Conservation (phyloP, 352 stramenopile genomes). For the Phytophthora tentaculata region DNA sequence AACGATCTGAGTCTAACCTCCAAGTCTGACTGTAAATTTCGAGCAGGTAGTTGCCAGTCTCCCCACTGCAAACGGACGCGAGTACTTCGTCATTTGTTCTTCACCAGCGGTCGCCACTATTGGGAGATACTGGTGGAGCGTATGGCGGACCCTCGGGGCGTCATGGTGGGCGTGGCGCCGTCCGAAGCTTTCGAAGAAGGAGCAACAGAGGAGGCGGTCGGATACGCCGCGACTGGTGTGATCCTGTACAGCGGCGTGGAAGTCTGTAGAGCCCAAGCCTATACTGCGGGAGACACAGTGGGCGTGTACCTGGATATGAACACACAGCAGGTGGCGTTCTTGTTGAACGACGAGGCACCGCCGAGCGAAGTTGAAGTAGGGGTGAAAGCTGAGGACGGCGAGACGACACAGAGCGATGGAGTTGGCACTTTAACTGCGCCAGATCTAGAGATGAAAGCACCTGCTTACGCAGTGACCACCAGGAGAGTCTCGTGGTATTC, state of each 20-base stretch:
- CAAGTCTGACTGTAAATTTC: slow-evolving; percentile 4
- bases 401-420: slow-evolving; percentile 6
- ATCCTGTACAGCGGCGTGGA: slow-evolving; percentile 47
- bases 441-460: slow-evolving; percentile 31
- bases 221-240: slow-evolving; percentile 43
- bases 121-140: slow-evolving; percentile 51
- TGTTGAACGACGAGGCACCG: slow-evolving; percentile 48
- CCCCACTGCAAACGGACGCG: slow-evolving; percentile 31
- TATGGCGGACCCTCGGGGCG: slow-evolving; percentile 24
- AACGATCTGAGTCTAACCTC: not conserved
- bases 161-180: slow-evolving; percentile 44
- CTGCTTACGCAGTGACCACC: not conserved
- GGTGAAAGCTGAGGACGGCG: not conserved
- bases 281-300: slow-evolving; percentile 45
- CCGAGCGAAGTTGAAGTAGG: slow-evolving; percentile 5
- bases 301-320: slow-evolving; percentile 61
- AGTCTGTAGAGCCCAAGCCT: slow-evolving; percentile 38
- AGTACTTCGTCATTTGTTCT: slow-evolving; percentile 55
- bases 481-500: slow-evolving; percentile 32
- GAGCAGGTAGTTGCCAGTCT: slow-evolving; percentile 30
- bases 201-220: slow-evolving; percentile 33
- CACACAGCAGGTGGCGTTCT: slow-evolving; percentile 45
- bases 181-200: slow-evolving; percentile 38
- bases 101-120: slow-evolving; percentile 62
- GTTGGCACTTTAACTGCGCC: not conserved